Evolutionary conservation across 805 yeast genomes (phyloP), one percentile per base, ranked within the genome.

Genomic region (Teunomyces tritomae): DNA sequence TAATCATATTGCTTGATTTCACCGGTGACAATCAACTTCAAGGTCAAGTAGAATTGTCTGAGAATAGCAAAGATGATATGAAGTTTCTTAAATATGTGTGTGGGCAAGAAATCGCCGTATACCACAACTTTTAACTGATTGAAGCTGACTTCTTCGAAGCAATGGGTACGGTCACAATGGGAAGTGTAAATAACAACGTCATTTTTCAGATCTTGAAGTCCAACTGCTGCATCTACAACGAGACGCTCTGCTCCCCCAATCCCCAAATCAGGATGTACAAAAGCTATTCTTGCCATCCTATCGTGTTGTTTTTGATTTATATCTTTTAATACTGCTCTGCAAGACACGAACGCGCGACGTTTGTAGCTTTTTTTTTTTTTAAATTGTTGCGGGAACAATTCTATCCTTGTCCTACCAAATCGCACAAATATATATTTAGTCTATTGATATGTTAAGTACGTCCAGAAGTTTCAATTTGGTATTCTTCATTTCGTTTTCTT

Each of bases 201-300:
- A 61, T 87, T 83, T 10, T 28, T 14, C 28, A 73, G 65, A 2
- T 80, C 75, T 59, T 92, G 89, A 26, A 94, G 69, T 0, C 96
- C 96, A 3, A 89, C 72, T 0, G 98, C 99, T 2, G 96, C 90
- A 67, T 94, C 99, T 1, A 94, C 96, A 1, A 94, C 90, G n/a
- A 95, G 76, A 49, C 99, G 76, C 63, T 94, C 99, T 1, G 99
- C 99, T 3, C 99, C 99, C 4, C 87, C 99, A 48, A 92, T 92
- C 0, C 99, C 99, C 46, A 94, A 70, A 68, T 94, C 99, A 0
- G 99, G 99, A 62, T 94, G 99, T 4, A 94, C 68, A 57, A 94
- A 88, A 1, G 97, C 97, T 30, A 92, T 77, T 50, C 74, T 82
- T 17, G 43, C 17, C 37, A 40, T 39, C 34, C n/a, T 32, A 16